Conservation (phyloP, 106 monocot genomes). For the Dioscorea dumetorum region DNA sequence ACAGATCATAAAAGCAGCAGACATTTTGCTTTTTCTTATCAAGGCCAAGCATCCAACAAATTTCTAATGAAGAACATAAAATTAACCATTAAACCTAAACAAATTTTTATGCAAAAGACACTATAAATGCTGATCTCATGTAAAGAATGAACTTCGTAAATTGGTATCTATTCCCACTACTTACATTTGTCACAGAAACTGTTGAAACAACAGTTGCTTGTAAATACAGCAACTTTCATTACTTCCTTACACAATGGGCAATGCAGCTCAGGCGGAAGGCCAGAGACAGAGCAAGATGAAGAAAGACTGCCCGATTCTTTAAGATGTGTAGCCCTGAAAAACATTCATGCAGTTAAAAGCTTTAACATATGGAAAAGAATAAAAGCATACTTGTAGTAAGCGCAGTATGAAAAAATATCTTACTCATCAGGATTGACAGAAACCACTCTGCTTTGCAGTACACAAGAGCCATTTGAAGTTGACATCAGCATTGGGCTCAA, state of each 20-base stretch:
- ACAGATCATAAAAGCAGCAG: background rate
- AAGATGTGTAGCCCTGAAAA: constrained; percentile 33
- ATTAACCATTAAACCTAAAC: background rate
- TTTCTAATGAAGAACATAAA: background rate
- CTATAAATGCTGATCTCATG: background rate
- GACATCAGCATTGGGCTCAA: constrained; percentile 82
- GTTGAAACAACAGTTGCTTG: constrained; percentile 55
- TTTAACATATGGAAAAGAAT: no score
- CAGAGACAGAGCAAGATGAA: constrained; percentile 13
- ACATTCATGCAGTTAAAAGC: no score
- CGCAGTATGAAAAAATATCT: background rate
- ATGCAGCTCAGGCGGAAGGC: constrained; percentile 39
- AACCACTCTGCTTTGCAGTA: constrained; percentile 80
- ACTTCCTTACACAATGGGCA: constrained; percentile 59
- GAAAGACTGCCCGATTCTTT: constrained; percentile 43
- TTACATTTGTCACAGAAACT: constrained; percentile 69
- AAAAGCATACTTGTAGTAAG: background rate
- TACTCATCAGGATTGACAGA: constrained; percentile 89
- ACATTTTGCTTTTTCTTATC: background rate
- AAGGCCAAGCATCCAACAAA: background rate
- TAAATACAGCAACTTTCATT: constrained; percentile 54
- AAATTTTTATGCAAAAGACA: background rate
- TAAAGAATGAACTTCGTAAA: background rate
- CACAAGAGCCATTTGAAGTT: constrained; percentile 86
- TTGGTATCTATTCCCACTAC: background rate